Evolutionary conservation across 75 land plant species (phyloP), one percentile per base, ranked within the genome.

Genomic region (Pinus tabuliformis): DNA sequence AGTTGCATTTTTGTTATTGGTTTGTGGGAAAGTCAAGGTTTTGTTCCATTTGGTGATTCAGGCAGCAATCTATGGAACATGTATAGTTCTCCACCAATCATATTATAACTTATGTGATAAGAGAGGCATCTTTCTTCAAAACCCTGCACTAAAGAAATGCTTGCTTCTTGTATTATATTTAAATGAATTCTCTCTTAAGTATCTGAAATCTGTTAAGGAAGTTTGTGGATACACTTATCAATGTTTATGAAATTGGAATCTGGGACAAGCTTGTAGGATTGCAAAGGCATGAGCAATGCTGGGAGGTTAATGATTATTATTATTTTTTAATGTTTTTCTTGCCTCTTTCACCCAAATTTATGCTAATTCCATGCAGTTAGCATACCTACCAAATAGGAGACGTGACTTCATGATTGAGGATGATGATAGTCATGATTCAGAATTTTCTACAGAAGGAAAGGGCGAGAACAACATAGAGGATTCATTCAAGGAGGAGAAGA

Each of bases 331-430:
- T 68, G 11, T 68, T 17, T 7, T 68, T 18, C 42, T 56, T 57
- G 33, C 16, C 37, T 45, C 66, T 36, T 37, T 26, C n/a, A 61
- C 57, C 39, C n/a, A 22, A 5, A 5, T 75, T 12, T 28, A 75
- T 75, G 37, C 9, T 73, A 33, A 59, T 74, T 59, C 24, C 73
- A 4, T 86, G 79, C 92, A 95, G 98, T 91, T 95, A 64, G 96
- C 93, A 16, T 95, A 93, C 78, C 86, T 95, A 21, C 96, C 98
- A 64, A 80, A 93, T 78, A 89, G 77, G 83, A 89, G 93, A 77
- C 77, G 96, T 26, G 98, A 95, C 54, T 52, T 75, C 22, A 64
- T 93, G 72, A 76, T 86, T 26, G 61, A 84, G 64, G 96, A 93
- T 42, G 90, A 92, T 39, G 92, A 90, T 56, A 89, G 80, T 62